Evolutionary conservation across 306 rosid species (phyloP), one percentile per base, ranked within the genome.

Genomic region (Hippophae gyantsensis): DNA sequence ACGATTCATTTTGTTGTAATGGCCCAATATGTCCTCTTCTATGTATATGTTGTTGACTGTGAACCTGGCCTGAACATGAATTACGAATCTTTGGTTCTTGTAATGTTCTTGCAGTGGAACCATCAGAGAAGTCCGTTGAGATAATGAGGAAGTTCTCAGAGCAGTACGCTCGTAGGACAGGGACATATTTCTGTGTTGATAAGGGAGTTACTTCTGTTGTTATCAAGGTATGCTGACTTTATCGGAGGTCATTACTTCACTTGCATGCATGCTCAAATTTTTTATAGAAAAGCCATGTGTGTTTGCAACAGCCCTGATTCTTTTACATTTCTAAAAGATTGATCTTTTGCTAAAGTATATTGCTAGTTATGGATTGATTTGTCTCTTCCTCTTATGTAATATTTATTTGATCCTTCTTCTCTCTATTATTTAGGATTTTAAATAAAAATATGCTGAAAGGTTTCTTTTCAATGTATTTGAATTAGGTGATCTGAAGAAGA

Each of bases 101-200:
- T 32, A 32, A 32, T 32, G 38, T 57, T 75, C 46, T 78, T 79
- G 74, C 96, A 92, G 99, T 23, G 76, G 96, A 88, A 59, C 99
- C 97, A 62, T 76, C 99, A 3, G 97, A 92, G 27, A 92, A 92
- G 75, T 81, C 95, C 27, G 82, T 92, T 58, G 99, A 92, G 67
- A 77, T 92, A 53, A 92, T 92, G 99, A 83, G 99, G 89, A 92
- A 92, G 70, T 92, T 92, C 79, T 92, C 99, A 0, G 99, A 92
- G 82, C 99, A 92, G 76, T 92, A 92, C 64, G 99, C 99, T 44
- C 99, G 99, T 2, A 92, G 63, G 67, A 88, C 99, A 10, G 97
- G 86, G 68, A 92, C 99, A 32, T 92, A 83, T 74, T 92, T 92
- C 67, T 92, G 99, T 60, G 88, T 72, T 32, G 99, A 92, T 72